Percentiles rank a stretch among this genome's conserved stretches.
phyloP scores from a whole-genome alignment of 331 rosid genomes.

The Pyrus hybrid region DNA sequence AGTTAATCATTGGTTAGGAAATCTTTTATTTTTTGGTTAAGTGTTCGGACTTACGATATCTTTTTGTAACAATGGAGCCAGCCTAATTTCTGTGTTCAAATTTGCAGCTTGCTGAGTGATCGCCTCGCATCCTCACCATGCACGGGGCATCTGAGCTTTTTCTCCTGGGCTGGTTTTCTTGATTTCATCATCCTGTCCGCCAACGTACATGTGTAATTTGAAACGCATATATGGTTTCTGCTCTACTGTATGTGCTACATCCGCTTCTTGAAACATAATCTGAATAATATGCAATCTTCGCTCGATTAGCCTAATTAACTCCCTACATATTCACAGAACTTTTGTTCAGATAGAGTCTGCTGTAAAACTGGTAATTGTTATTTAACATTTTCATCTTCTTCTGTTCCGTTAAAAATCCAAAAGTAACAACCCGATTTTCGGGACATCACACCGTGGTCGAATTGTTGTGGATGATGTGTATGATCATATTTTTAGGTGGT shows the following conservation, averaged over 20 bases:
- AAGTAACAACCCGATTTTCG: too few species aligned
- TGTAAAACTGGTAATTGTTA: neutral
- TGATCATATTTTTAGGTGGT: too few species aligned
- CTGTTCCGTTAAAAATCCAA: too few species aligned
- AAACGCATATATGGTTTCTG: neutral
- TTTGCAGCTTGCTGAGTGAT: conserved; percentile 43
- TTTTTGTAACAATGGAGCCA: neutral
- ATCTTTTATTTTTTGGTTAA: too few species aligned
- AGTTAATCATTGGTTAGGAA: too few species aligned
- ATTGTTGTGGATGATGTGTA: too few species aligned
- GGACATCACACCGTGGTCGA: too few species aligned
- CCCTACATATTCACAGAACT: neutral
- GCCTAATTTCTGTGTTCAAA: neutral
- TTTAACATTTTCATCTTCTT: too few species aligned
- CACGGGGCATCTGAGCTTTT: neutral
- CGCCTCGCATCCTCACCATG: conserved; percentile 5
- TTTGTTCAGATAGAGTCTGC: neutral
- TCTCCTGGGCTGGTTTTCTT: neutral
- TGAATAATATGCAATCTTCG: neutral
- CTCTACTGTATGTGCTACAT: conserved; percentile 10
- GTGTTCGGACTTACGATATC: too few species aligned
- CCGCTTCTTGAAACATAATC: conserved; percentile 6
- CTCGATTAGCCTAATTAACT: neutral
- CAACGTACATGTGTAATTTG: neutral
- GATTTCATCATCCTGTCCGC: neutral